Evolutionary conservation across 1,284 basidiomycete species (phyloP), one percentile per base, ranked within the genome.

Genomic region (Amylostereum areolatum): DNA sequence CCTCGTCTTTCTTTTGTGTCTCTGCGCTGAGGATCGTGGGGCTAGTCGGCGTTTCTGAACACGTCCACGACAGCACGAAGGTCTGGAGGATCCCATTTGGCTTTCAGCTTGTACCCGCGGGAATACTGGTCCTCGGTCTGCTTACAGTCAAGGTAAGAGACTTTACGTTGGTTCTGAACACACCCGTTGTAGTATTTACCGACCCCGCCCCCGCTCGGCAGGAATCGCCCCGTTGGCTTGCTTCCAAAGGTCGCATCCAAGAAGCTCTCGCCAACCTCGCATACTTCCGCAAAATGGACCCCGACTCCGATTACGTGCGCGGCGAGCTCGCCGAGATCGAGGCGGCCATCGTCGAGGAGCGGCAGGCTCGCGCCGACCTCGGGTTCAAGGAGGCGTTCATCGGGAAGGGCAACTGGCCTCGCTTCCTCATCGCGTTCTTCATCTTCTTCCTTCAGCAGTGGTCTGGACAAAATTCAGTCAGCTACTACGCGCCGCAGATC

Each of bases 401-500:
- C 44, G 81, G 81, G 24, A 86, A 85, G 61, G 87, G 87, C 41
- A 89, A 90, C 66, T 77, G 78, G 34, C 66, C 83, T 48, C 77
- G 85, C 45, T 85, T 88, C 67, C 68, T 81, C 43, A 85, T 88
- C 54, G 85, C 76, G 3, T 77, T 83, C 56, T 66, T 75, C 33
- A 83, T 83, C 48, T 74, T 77, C 59, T 62, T 73, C 47, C 68
- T 85, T 10, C 84, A 87, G 64, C 83, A 87, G 62, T 86, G 80
- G 78, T 72, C 71, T 34, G 85, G 72, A 9, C 75, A 77, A 60
- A 79, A 78, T 60, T 73, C 72, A 0, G 81, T 89, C 56, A 79
- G 76, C 47, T 90, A 91, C 66, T 91, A 90, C 60, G 85, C 87
- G 3, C 89, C 89, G 1, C 80, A 81, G 58, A 83, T 86, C 51